Percentiles rank a stretch among this genome's conserved stretches.
These are phyloP conservation scores for Sporothrix brunneoviolacea DNA, from an alignment of 2,329 filamentous ascomycete genomes.

Conservation along the genomic window DNA sequence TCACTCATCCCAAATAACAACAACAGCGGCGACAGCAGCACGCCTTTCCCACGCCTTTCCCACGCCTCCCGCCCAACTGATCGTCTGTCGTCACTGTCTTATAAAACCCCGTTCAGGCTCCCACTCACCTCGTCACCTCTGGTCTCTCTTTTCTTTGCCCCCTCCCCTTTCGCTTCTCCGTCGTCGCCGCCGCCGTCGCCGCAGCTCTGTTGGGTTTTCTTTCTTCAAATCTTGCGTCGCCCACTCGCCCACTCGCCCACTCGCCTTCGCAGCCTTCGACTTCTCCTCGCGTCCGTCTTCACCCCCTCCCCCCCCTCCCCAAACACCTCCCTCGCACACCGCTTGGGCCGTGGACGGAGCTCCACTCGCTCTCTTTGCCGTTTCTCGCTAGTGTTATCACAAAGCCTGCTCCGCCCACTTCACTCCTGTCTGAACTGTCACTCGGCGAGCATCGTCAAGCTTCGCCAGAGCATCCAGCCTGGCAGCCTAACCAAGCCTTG, in stretches of 20 bases:
- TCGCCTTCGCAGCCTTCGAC: background rate
- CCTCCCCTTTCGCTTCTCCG: background rate
- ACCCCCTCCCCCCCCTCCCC: no score
- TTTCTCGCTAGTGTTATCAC: background rate
- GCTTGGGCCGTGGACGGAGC: background rate
- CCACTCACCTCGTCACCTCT: slow-evolving; percentile 4
- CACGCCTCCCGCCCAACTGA: background rate
- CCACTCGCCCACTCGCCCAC: background rate
- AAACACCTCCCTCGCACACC: no score
- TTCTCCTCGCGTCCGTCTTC: no score
- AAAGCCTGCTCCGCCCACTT: background rate
- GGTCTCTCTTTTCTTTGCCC: background rate
- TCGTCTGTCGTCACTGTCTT: slow-evolving; percentile 4
- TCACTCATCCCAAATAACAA: background rate
- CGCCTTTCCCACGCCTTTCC: background rate
- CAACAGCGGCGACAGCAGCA: background rate
- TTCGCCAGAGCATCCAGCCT: background rate
- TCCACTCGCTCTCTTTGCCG: background rate
- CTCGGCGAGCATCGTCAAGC: background rate
- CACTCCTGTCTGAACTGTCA: background rate
- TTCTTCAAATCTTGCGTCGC: background rate
- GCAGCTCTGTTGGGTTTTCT: background rate
- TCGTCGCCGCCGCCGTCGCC: background rate
- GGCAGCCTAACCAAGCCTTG: background rate
- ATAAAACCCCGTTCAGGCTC: background rate